Percentiles rank a stretch among this genome's conserved stretches.
Evolutionary conservation across 75 land plant genomes (phyloP).

Genomic region (Cunninghamia lanceolata): DNA sequence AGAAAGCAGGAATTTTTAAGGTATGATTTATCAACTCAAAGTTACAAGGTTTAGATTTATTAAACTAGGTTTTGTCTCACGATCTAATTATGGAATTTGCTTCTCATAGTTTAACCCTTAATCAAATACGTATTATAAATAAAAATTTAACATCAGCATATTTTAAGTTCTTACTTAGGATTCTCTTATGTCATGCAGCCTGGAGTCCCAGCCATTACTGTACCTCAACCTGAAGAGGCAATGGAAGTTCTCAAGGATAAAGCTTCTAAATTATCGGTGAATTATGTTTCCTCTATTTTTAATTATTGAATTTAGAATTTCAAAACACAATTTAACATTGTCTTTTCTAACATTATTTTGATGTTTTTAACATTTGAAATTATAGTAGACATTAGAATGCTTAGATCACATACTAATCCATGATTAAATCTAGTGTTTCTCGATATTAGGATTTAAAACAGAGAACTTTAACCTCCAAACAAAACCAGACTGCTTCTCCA

Average conservation of each 20-base stretch:
- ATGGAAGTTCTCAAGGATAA: slow-evolving; percentile 69
- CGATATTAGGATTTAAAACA: background rate
- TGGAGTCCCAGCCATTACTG: slow-evolving; percentile 88
- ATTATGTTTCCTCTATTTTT: background rate
- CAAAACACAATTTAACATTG: background rate
- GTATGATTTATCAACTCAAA: slow-evolving; percentile 23
- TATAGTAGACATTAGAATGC: background rate
- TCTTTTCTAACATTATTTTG: background rate
- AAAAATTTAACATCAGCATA: background rate
- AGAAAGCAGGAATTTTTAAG: slow-evolving; percentile 99
- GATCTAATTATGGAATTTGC: background rate
- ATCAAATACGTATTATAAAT: background rate
- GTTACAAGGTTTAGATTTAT: background rate
- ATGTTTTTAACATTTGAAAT: background rate
- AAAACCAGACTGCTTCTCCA: background rate
- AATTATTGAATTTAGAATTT: background rate
- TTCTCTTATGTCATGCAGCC: slow-evolving; percentile 37
- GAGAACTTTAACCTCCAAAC: background rate
- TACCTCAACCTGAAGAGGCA: slow-evolving; percentile 93
- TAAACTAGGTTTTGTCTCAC: background rate
- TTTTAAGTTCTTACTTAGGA: background rate
- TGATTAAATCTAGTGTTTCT: background rate
- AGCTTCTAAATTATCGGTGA: slow-evolving; percentile 68
- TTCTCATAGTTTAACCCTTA: background rate
- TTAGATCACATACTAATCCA: background rate